These are phyloP conservation scores for Lactarius hengduanensis DNA, from an alignment of 768 basidiomycete species.

Conservation along the genomic window DNA sequence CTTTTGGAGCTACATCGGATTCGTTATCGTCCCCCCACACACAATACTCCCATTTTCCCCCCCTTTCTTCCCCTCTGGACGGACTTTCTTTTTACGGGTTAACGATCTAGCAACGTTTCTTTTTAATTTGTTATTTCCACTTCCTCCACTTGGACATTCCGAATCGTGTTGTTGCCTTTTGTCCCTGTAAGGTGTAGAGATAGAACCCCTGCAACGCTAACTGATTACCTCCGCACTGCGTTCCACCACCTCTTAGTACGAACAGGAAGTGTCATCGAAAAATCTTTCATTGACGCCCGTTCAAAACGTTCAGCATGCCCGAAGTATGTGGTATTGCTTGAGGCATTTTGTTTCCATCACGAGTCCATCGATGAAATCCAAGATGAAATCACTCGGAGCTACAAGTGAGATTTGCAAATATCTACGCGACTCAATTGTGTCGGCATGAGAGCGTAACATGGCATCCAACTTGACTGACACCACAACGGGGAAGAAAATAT, in stretches of 20 bases:
- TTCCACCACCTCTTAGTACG: slow-evolving; percentile 3
- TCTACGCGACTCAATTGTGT: neutral
- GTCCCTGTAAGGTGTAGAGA: slow-evolving; percentile 22
- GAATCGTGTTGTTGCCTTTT: neutral
- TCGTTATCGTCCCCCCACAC: neutral
- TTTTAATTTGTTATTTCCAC: neutral
- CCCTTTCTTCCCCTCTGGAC: neutral
- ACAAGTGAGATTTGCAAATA: neutral
- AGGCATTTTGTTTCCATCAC: neutral
- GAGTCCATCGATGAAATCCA: slow-evolving; percentile 5
- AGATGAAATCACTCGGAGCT: neutral
- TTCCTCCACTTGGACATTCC: slow-evolving; percentile 11
- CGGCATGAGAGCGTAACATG: neutral
- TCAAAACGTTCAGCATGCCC: neutral
- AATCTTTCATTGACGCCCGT: neutral
- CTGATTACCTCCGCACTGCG: slow-evolving; percentile 1
- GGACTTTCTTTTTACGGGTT: slow-evolving; percentile 6
- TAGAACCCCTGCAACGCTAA: slow-evolving; percentile 16
- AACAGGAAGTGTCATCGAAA: neutral
- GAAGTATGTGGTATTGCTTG: neutral
- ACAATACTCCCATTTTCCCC: neutral
- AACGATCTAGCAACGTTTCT: slow-evolving; percentile 21
- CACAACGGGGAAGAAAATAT: neutral
- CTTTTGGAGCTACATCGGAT: neutral
- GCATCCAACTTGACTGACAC: neutral